Evolutionary conservation across 352 stramenopile species (phyloP).

Genomic region (Globisporangium uncinulatum): DNA sequence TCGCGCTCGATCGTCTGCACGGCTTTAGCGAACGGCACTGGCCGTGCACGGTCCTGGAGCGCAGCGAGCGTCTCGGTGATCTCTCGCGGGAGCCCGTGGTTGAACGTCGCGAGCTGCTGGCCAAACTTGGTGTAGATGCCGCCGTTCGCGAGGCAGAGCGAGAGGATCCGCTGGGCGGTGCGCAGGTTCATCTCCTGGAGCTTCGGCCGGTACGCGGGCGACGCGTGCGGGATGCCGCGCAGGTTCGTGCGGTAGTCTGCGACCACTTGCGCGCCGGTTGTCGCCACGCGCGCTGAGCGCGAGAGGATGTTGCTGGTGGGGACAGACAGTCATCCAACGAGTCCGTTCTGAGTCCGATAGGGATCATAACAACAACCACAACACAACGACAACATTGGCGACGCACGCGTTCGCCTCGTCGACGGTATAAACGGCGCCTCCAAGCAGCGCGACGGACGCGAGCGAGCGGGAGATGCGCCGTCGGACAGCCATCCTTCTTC

Average conservation of each 20-base stretch:
- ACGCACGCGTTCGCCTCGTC: conserved; percentile 51
- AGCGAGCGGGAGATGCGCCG: conserved; percentile 9
- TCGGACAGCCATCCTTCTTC: too few species aligned
- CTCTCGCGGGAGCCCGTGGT: conserved; percentile 93
- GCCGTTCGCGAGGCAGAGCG: conserved; percentile 91
- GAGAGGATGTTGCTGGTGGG: conserved; percentile 46
- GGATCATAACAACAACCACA: too few species aligned
- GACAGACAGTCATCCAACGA: not conserved
- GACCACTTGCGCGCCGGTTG: conserved; percentile 33
- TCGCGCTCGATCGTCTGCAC: conserved; percentile 54
- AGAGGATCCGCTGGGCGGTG: conserved; percentile 83
- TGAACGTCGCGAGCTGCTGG: conserved; percentile 96
- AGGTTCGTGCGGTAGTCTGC: conserved; percentile 54
- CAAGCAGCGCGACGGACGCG: conserved; percentile 19
- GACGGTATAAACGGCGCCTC: conserved; percentile 24
- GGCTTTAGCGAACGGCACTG: conserved; percentile 42
- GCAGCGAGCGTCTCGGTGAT: conserved; percentile 89
- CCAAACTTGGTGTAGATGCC: conserved; percentile 98
- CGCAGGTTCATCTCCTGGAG: conserved; percentile 66
- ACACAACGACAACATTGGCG: too few species aligned
- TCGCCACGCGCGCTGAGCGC: conserved; percentile 54
- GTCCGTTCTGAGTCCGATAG: not conserved
- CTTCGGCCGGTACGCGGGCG: conserved; percentile 52
- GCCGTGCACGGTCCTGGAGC: conserved; percentile 91
- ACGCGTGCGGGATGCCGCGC: conserved; percentile 27